Evolutionary conservation across 352 stramenopile species (phyloP).

Genomic region (Hyaloperonospora arabidopsidis): DNA sequence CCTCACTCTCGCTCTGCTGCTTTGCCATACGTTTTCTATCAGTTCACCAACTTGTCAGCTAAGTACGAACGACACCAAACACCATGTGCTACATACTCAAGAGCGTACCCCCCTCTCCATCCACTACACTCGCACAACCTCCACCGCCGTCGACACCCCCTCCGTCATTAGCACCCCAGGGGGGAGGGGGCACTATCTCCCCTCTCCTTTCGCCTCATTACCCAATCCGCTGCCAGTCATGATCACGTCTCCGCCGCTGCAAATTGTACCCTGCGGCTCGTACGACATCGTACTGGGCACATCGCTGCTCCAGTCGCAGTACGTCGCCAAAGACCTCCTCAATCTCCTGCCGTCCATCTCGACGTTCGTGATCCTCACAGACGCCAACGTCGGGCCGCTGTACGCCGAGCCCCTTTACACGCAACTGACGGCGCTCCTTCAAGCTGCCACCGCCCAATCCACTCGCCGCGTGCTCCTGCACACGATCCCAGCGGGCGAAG

Average conservation of each 20-base stretch:
- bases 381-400: slow-evolving; percentile 66
- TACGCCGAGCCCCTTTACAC: slow-evolving; percentile 55
- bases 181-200: too few species aligned
- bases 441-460: slow-evolving; percentile 15
- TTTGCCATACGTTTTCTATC: too few species aligned
- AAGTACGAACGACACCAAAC: too few species aligned
- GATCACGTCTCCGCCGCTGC: slow-evolving; percentile 8
- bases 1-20: too few species aligned
- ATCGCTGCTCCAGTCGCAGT: slow-evolving; percentile 49
- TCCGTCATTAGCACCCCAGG: too few species aligned
- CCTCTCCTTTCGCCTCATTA: too few species aligned
- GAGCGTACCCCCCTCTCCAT: too few species aligned
- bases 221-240: slow-evolving; percentile 1
- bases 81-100: too few species aligned
- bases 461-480: slow-evolving; percentile 57
- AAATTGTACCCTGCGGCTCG: slow-evolving; percentile 63
- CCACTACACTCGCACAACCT: too few species aligned
- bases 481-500: slow-evolving; percentile 55
- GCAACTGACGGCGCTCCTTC: slow-evolving; percentile 39
- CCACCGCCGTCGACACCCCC: too few species aligned
- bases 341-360: slow-evolving; percentile 42
- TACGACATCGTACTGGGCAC: slow-evolving; percentile 80
- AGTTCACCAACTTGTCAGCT: too few species aligned
- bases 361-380: slow-evolving; percentile 77
- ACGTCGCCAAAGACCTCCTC: slow-evolving; percentile 58